phyloP scores from a whole-genome alignment of 192 early-diverging fungal species.

The Backusella luteola region DNA sequence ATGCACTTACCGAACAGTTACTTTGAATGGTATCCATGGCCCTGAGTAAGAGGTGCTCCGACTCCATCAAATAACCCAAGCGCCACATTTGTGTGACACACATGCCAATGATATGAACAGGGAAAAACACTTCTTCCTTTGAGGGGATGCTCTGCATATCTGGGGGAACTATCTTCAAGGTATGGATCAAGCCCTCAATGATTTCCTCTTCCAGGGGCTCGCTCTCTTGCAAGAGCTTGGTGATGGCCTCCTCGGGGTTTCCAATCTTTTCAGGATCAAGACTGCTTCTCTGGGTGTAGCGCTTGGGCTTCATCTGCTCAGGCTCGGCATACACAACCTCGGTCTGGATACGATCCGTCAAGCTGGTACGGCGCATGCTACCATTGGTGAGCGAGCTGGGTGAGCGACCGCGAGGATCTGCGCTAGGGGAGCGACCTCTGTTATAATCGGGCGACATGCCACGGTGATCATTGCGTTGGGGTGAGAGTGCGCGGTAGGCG shows the following conservation, averaged over 20 bases:
- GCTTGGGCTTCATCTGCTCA: slow-evolving; percentile 18
- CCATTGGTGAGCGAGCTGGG: background rate
- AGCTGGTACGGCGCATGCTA: slow-evolving; percentile 16
- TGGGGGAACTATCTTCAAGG: slow-evolving; percentile 86
- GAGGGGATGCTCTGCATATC: slow-evolving; percentile 72
- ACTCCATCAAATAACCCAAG: slow-evolving; percentile 75
- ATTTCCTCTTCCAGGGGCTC: slow-evolving; percentile 73
- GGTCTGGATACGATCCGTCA: background rate
- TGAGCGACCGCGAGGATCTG: slow-evolving; percentile 25
- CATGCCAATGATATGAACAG: slow-evolving; percentile 89
- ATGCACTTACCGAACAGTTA: slow-evolving; percentile 53
- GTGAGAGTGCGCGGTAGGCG: slow-evolving; percentile 17
- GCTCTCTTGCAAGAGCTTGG: slow-evolving; percentile 54
- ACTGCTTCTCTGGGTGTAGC: slow-evolving; percentile 5
- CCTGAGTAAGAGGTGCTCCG: slow-evolving; percentile 81
- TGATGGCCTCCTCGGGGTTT: slow-evolving; percentile 37
- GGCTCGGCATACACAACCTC: slow-evolving; percentile 19
- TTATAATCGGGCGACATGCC: slow-evolving; percentile 20
- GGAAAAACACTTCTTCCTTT: slow-evolving; percentile 90
- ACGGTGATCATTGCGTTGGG: slow-evolving; percentile 5
- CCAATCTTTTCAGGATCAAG: slow-evolving; percentile 13
- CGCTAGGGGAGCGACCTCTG: slow-evolving; percentile 43
- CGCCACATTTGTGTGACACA: slow-evolving; percentile 86
- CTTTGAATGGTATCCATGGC: slow-evolving; percentile 83
- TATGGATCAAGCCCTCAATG: slow-evolving; percentile 82